Conservation (phyloP, 305 asterid genomes). For the Lippia alba region DNA sequence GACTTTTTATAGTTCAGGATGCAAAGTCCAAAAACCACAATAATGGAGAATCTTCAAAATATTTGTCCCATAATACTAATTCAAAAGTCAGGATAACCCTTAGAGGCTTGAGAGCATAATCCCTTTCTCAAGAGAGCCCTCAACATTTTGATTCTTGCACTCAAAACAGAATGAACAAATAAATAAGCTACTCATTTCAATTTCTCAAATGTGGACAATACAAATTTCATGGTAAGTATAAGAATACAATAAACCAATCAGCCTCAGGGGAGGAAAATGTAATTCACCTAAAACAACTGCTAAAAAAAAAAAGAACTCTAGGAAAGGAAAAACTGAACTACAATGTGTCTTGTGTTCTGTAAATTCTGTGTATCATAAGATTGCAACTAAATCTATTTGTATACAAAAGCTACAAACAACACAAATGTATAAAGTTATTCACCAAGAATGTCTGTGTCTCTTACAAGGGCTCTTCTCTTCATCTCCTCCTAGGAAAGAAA, state of each 20-base stretch:
- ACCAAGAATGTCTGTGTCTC: neutral
- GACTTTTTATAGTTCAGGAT: too few species aligned
- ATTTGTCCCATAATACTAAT: too few species aligned
- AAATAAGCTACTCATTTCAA: neutral
- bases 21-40: neutral
- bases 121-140: neutral
- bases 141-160: too few species aligned
- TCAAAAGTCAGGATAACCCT: neutral
- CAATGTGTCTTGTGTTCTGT: constrained; percentile 29
- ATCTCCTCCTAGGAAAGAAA: constrained; percentile 49
- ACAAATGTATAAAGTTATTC: constrained; percentile 17
- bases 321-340: constrained; percentile 17
- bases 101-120: neutral
- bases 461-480: neutral
- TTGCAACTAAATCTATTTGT: neutral
- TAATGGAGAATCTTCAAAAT: neutral
- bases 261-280: neutral
- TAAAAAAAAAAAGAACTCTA: constrained; percentile 7
- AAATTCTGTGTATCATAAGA: constrained; percentile 35
- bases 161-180: neutral
- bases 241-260: constrained; percentile 31
- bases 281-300: constrained; percentile 6
- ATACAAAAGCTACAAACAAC: constrained; percentile 2
- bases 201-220: neutral
- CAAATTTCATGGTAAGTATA: constrained; percentile 6